Conservation (phyloP, 139 green algal genomes). For the Asterochloris sp. region DNA sequence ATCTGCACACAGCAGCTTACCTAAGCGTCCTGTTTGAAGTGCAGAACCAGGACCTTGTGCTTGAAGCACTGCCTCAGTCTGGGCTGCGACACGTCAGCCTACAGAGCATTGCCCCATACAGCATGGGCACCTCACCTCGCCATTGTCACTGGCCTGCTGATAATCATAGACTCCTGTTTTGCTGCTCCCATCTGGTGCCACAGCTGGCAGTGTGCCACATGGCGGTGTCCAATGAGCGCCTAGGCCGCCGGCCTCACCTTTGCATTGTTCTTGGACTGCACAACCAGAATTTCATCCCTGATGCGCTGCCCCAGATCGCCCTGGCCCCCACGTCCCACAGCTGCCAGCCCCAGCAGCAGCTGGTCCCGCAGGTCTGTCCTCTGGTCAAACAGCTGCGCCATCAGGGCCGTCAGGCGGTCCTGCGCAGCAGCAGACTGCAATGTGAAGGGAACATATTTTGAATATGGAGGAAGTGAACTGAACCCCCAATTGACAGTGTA, state of each 20-base stretch:
- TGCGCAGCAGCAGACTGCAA: neutral
- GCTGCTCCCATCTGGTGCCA: too few species aligned
- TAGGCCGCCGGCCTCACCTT: constrained; percentile 36
- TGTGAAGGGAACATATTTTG: neutral
- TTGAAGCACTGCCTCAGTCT: too few species aligned
- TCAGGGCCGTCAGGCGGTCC: constrained; percentile 26
- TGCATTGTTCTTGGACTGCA: constrained; percentile 56
- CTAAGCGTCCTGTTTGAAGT: too few species aligned
- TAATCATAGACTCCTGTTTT: too few species aligned
- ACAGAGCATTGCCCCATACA: too few species aligned
- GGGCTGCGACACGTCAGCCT: too few species aligned
- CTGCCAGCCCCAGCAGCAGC: constrained; percentile 38
- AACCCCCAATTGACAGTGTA: neutral
- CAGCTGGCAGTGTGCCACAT: too few species aligned
- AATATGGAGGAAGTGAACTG: neutral
- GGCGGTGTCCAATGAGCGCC: neutral
- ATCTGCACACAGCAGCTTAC: too few species aligned
- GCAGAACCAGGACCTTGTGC: too few species aligned
- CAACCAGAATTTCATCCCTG: constrained; percentile 66
- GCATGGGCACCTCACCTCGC: too few species aligned
- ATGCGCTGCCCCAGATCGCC: constrained; percentile 71
- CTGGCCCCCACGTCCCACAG: constrained; percentile 53
- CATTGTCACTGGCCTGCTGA: too few species aligned
- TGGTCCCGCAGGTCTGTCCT: constrained; percentile 24
- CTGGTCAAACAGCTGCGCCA: constrained; percentile 15